Percentiles rank a stretch among this genome's conserved stretches.
Evolutionary conservation across 805 yeast genomes (phyloP).

Genomic region (Naumovozyma baii): DNA sequence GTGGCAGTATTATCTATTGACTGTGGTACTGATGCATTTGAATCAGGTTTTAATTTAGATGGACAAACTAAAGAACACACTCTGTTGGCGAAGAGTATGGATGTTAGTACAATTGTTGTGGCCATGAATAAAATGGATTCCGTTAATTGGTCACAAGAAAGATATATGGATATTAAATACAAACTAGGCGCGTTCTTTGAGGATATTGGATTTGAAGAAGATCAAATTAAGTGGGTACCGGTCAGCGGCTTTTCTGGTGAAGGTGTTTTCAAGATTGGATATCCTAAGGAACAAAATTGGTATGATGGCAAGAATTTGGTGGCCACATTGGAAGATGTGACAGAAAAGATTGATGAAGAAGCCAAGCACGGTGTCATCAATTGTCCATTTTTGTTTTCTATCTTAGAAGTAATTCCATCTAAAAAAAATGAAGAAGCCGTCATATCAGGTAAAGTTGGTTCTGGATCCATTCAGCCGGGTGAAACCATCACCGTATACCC

Average conservation of each 20-base stretch:
- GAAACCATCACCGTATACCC: constrained; percentile 55
- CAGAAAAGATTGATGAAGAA: constrained; percentile 9
- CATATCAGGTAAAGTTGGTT: constrained; percentile 53
- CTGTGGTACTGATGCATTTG: constrained; percentile 97
- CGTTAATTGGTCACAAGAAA: constrained; percentile 83
- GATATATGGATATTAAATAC: constrained; percentile 83
- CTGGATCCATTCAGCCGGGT: constrained; percentile 64
- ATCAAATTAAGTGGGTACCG: constrained; percentile 83
- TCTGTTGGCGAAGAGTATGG: constrained; percentile 89
- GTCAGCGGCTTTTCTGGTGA: constrained; percentile 96
- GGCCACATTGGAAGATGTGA: constrained; percentile 58
- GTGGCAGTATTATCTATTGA: constrained; percentile 92
- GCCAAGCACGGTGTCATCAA: constrained; percentile 21
- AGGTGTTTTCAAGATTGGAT: constrained; percentile 77
- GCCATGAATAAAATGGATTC: constrained; percentile 87
- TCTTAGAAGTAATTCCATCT: constrained; percentile 51
- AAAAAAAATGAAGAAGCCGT: constrained; percentile 41
- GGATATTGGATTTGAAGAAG: constrained; percentile 76
- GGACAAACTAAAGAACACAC: constrained; percentile 99
- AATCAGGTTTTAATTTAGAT: constrained; percentile 95
- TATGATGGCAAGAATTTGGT: constrained; percentile 81
- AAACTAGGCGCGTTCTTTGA: constrained; percentile 67
- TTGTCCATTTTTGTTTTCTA: constrained; percentile 46
- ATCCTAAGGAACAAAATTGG: constrained; percentile 56
- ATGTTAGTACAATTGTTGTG: constrained; percentile 81